phyloP scores from a whole-genome alignment of 2,329 filamentous ascomycete species.

The Gnomoniopsis sp. region DNA sequence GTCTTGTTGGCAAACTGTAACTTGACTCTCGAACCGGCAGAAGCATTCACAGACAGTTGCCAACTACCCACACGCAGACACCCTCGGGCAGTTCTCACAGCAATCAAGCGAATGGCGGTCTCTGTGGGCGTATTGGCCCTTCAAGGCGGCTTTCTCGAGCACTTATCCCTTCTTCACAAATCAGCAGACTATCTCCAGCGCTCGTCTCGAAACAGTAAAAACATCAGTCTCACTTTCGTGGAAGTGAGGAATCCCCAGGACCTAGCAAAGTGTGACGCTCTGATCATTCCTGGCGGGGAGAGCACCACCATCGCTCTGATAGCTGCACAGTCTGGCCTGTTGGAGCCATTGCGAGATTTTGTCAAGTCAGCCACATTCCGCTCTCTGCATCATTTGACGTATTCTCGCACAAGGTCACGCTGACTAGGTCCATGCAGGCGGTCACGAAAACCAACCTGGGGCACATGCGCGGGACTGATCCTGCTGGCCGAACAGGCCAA shows the following conservation, averaged over 20 bases:
- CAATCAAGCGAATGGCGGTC: constrained; percentile 28
- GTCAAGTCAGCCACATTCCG: constrained; percentile 65
- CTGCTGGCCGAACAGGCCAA: constrained; percentile 85
- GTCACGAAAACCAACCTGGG: constrained; percentile 81
- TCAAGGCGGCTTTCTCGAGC: constrained; percentile 91
- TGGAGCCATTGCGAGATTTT: constrained; percentile 83
- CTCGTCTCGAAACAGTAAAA: constrained; percentile 18
- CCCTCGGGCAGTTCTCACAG: background rate
- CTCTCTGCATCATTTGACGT: background rate
- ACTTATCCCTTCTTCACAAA: constrained; percentile 70
- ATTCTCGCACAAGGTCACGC: background rate
- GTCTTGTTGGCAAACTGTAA: no score
- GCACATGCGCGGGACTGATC: constrained; percentile 93
- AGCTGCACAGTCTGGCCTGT: constrained; percentile 72
- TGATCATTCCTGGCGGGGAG: constrained; percentile 91
- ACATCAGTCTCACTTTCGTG: constrained; percentile 56
- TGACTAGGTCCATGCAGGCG: constrained; percentile 47
- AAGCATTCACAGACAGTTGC: no score
- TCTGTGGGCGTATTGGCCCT: constrained; percentile 67
- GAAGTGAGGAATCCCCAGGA: constrained; percentile 77
- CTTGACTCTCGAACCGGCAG: no score
- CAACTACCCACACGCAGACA: background rate
- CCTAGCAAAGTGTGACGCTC: constrained; percentile 70
- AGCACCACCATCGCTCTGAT: constrained; percentile 91
- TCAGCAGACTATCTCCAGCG: constrained; percentile 54